Conservation (phyloP, 2,329 filamentous ascomycete species). For the Mycogone perniciosa region DNA sequence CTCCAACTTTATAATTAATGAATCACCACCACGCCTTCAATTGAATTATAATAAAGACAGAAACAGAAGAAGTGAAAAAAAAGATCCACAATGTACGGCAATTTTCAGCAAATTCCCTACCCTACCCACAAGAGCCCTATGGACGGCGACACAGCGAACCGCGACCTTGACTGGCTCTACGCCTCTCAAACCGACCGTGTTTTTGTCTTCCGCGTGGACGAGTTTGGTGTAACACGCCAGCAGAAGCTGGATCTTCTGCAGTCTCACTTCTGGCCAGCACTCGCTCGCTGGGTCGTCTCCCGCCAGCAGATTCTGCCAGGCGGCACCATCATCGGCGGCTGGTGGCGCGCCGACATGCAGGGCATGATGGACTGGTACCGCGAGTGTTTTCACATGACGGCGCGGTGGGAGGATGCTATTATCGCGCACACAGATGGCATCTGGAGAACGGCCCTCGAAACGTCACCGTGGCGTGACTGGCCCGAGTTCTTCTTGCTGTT, state of each 20-base stretch:
- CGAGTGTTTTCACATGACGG: conserved; percentile 17
- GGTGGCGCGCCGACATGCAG: conserved; percentile 20
- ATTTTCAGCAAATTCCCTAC: conserved; percentile 15
- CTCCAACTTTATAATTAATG: neutral
- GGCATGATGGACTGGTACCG: conserved; percentile 26
- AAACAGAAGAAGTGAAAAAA: neutral
- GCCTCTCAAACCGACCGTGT: conserved; percentile 17
- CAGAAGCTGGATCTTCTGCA: conserved; percentile 19
- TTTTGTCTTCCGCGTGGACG: conserved; percentile 14
- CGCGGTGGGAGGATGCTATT: conserved; percentile 14
- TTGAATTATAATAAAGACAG: neutral
- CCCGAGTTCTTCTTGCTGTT: conserved; percentile 19
- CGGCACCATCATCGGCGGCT: conserved; percentile 19
- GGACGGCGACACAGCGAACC: conserved; percentile 18
- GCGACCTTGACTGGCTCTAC: conserved; percentile 18
- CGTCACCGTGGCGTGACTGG: conserved; percentile 24
- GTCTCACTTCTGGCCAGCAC: conserved; percentile 20
- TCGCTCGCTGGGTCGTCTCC: conserved; percentile 20
- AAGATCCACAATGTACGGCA: conserved; percentile 8
- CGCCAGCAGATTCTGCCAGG: conserved; percentile 17
- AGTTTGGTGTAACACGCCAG: conserved; percentile 13
- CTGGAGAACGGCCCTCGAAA: conserved; percentile 18
- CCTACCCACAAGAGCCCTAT: conserved; percentile 19
- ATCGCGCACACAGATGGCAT: conserved; percentile 20
- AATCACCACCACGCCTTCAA: neutral